phyloP scores from a whole-genome alignment of 176 grass and related monocot genomes.

The Poa annua region DNA sequence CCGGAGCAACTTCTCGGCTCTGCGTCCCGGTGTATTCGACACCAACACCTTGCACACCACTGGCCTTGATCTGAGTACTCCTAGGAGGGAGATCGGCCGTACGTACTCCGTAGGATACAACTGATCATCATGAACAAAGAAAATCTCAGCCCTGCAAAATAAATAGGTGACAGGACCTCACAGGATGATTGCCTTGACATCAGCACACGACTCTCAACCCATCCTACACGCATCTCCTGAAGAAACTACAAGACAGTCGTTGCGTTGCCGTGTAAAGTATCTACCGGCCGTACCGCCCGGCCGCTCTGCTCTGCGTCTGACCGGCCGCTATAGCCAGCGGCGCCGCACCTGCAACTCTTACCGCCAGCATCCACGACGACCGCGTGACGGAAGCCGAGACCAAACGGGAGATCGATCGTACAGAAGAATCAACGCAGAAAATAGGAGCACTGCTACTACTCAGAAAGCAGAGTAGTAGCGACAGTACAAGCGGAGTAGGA shows the following conservation, averaged over 20 bases:
- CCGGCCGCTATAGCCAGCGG: not conserved
- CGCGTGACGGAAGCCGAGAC: conserved; percentile 11
- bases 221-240: not conserved
- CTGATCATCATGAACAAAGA: no score
- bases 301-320: no score
- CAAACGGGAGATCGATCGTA: not conserved
- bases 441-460: not conserved
- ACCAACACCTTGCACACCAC: no score
- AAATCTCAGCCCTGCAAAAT: no score
- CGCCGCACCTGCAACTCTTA: not conserved
- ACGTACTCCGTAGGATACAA: no score
- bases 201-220: not conserved
- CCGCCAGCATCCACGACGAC: not conserved
- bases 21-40: no score
- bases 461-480: no score
- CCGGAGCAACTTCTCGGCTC: no score
- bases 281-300: not conserved
- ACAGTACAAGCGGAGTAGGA: not conserved
- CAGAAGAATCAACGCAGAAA: not conserved
- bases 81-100: no score
- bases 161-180: not conserved
- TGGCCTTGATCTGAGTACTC: no score
- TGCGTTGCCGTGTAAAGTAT: conserved; percentile 3
- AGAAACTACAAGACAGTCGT: not conserved
- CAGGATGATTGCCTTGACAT: not conserved